Conservation (phyloP, 139 green algal species). For the Yamagishiella unicocca region DNA sequence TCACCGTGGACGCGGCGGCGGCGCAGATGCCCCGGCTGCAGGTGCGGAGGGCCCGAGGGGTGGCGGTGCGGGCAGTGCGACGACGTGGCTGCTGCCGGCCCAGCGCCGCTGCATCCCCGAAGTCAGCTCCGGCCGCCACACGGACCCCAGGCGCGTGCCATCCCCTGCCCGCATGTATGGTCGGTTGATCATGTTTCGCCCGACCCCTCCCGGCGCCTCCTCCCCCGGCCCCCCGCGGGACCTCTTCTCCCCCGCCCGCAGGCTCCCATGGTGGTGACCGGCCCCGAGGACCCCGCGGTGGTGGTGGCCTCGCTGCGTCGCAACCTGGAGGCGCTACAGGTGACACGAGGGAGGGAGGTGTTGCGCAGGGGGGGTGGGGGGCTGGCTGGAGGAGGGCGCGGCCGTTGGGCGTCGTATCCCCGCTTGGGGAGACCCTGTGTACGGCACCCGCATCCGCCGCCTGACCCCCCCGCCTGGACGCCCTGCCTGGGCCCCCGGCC, state of each 20-base stretch:
- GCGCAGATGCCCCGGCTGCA: conserved; percentile 80
- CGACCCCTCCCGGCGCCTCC: not conserved
- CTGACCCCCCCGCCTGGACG: no score
- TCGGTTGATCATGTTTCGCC: not conserved
- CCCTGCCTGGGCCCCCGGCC: not conserved
- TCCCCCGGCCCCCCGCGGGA: not conserved
- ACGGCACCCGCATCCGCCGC: no score
- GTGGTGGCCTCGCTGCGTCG: conserved; percentile 77
- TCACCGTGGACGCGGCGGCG: conserved; percentile 69
- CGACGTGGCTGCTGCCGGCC: no score
- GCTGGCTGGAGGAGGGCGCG: not conserved
- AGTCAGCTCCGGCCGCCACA: no score
- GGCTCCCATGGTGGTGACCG: conserved; percentile 70
- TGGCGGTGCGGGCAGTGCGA: no score
- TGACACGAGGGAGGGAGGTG: not conserved
- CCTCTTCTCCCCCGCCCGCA: conserved; percentile 8
- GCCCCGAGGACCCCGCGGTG: conserved; percentile 76
- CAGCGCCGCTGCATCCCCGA: no score
- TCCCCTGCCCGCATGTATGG: no score
- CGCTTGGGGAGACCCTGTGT: not conserved
- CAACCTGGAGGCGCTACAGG: conserved; percentile 75
- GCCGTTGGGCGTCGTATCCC: not conserved
- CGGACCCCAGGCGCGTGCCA: no score
- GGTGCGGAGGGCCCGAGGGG: conserved; percentile 31
- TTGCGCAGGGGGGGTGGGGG: not conserved